Percentiles rank a stretch among this genome's conserved stretches.
Conservation (phyloP, 768 basidiomycete genomes). For the Trametopsis cervina region DNA sequence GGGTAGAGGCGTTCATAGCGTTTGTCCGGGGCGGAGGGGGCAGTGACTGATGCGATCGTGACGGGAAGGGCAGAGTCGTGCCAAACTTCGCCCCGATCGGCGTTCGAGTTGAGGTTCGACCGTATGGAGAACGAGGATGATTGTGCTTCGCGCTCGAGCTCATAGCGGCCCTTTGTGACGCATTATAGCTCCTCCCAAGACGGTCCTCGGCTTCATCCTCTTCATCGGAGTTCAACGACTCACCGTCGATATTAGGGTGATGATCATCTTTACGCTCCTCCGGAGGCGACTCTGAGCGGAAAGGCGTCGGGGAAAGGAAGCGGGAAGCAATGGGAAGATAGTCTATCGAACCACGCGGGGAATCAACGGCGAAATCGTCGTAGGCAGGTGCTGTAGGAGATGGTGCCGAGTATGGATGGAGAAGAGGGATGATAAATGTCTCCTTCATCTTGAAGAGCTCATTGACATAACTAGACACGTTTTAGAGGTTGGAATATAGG, state of each 20-base stretch:
- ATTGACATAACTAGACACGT: slow-evolving; percentile 69
- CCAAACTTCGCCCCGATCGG: slow-evolving; percentile 31
- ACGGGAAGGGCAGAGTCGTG: slow-evolving; percentile 65
- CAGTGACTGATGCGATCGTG: slow-evolving; percentile 73
- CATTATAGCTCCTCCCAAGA: slow-evolving; percentile 37
- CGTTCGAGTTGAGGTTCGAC: slow-evolving; percentile 34
- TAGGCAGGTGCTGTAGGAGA: slow-evolving; percentile 57
- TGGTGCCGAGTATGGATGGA: slow-evolving; percentile 74
- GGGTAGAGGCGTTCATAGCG: slow-evolving; percentile 53
- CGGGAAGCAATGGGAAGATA: slow-evolving; percentile 84
- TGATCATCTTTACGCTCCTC: slow-evolving; percentile 35
- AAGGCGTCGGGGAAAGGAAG: slow-evolving; percentile 68
- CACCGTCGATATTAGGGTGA: slow-evolving; percentile 62
- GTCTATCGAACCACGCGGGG: slow-evolving; percentile 64
- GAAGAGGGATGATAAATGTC: slow-evolving; percentile 83
- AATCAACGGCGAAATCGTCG: slow-evolving; percentile 58
- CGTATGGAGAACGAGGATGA: slow-evolving; percentile 77
- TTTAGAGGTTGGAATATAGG: slow-evolving; percentile 10
- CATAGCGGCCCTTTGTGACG: slow-evolving; percentile 23
- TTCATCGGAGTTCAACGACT: slow-evolving; percentile 69
- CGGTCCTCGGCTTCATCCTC: slow-evolving; percentile 53
- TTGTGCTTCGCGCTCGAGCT: slow-evolving; percentile 42
- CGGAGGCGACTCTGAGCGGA: slow-evolving; percentile 40
- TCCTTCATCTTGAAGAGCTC: slow-evolving; percentile 91
- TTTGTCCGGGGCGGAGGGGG: slow-evolving; percentile 56